Evolutionary conservation across 2,329 filamentous ascomycete genomes (phyloP).

Genomic region (Aspergillus oerlinghausenensis): DNA sequence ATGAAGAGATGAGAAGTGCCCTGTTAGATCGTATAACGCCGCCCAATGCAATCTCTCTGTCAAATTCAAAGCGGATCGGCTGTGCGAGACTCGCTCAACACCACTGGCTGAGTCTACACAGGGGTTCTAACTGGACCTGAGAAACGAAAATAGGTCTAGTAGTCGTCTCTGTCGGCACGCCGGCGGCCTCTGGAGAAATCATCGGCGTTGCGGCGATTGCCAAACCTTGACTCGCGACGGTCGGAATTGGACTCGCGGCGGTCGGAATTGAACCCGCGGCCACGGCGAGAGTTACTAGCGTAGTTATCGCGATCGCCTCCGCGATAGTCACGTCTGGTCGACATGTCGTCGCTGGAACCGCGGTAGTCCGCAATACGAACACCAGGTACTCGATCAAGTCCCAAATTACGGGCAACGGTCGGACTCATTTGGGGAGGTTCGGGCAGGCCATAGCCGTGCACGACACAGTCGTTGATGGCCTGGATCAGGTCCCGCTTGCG

Average conservation of each 20-base stretch:
- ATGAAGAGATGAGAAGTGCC: background rate
- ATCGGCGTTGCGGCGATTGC: background rate
- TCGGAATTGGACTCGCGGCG: background rate
- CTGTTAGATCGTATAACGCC: conserved; percentile 16
- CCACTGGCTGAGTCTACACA: background rate
- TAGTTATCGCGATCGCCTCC: background rate
- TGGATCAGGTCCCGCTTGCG: conserved; percentile 40
- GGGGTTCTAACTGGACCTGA: background rate
- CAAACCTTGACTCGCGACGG: background rate
- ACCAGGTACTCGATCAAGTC: conserved; percentile 22
- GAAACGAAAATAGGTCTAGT: background rate
- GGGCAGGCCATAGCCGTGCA: conserved; percentile 44
- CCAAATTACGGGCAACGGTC: conserved; percentile 24
- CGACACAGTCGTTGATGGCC: conserved; percentile 41
- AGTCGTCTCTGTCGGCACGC: background rate
- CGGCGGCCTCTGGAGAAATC: background rate
- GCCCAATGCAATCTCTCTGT: conserved; percentile 21
- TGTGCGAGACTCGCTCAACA: background rate
- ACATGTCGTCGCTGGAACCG: background rate
- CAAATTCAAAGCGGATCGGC: conserved; percentile 8
- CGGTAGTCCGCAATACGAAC: conserved; percentile 16
- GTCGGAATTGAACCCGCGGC: background rate
- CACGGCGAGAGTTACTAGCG: background rate
- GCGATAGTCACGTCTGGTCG: background rate
- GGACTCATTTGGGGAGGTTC: conserved; percentile 32